These are phyloP conservation scores for apple (Malus domestica) DNA, from an alignment of 306 rosid genomes.

Conservation along the genomic window ASM211411v1 NC_041804.1:34980501-34981000, in stretches of 20 bases:
- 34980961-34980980: background rate
- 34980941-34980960: slow-evolving; percentile 6
- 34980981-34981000: background rate
- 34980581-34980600: slow-evolving; percentile 5
- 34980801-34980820: background rate
- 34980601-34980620: background rate
- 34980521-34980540: slow-evolving; percentile 57
- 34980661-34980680: background rate
- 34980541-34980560: slow-evolving; percentile 98
- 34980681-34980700: background rate
- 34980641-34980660: background rate
- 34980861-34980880: slow-evolving; percentile 8
- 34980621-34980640: background rate
- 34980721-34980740: background rate
- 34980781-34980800: background rate
- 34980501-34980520: background rate
- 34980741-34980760: background rate
- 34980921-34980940: background rate
- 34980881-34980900: background rate
- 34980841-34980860: background rate
- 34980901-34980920: background rate
- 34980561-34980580: slow-evolving; percentile 89
- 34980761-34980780: background rate
- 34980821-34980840: background rate
- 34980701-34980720: background rate